Evolutionary conservation across 139 green algal species (phyloP), one percentile per base, ranked within the genome.

Genomic region (Chlorella sp.): DNA sequence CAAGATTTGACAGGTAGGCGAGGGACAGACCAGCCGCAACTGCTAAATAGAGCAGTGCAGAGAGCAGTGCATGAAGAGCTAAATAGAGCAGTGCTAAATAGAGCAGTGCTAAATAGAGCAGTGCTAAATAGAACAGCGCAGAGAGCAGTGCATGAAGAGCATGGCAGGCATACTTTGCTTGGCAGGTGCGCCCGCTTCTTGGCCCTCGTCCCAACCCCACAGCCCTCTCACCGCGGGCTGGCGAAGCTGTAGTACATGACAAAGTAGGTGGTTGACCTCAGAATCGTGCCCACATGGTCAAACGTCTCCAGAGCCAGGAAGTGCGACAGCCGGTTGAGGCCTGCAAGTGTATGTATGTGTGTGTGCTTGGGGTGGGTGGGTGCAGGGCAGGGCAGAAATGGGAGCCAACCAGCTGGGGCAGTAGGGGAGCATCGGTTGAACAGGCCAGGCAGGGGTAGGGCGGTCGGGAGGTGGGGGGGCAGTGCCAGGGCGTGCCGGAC

Each of bases 291-390:
- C 66, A 80, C n/a, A 18, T 91, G 88, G 64, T 92, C 90, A 85
- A 95, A 92, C 2, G 73, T 90, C 84, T 96, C 93, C 22, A 93
- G 86, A 2, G 94, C 93, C 42, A 91, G 53, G 61, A 96, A 96
- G 89, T 93, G 93, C 0, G 92, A 88, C 32, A 94, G 42, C 1
- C 85, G 76, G 73, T 91, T 91, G 53, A 93, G 83, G 0, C 89
- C 91, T 88, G 60, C 34, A 40, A 7, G 71, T 22, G 69, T 16
- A 18, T 68, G 60, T 18, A n/a, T 32, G n/a, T 18, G 37, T 83
- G 77, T 15, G 34, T 34, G 53, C 48, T 32, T 22, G 83, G 61
- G 61, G 42, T 32, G 37, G 22, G 53, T 16, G 37, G 77, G 36
- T 61, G 77, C 64, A 71, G 64, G 21, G 22, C 21, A 14, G 11